Conservation (phyloP, 2,329 filamentous ascomycete genomes). For the Colletotrichum orbiculare region DNA sequence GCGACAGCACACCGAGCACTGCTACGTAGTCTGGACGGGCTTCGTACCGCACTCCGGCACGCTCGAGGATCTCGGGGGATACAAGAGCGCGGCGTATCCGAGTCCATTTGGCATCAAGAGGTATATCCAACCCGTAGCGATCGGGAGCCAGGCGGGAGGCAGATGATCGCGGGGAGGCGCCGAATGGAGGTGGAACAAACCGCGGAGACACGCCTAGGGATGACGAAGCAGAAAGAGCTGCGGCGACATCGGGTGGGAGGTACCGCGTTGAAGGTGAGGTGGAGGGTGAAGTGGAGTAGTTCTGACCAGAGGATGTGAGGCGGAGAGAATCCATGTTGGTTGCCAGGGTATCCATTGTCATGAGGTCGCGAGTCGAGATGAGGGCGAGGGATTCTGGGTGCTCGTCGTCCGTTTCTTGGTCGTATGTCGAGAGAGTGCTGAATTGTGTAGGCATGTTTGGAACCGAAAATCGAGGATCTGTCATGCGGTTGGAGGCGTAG, state of each 20-base stretch:
- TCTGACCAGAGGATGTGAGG: conserved; percentile 47
- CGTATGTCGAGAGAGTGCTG: conserved; percentile 45
- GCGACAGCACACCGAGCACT: conserved; percentile 65
- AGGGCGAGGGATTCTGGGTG: conserved; percentile 55
- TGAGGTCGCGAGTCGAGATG: conserved; percentile 66
- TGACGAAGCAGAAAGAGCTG: conserved; percentile 42
- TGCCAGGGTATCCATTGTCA: conserved; percentile 58
- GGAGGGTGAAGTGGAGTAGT: conserved; percentile 52
- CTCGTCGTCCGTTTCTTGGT: conserved; percentile 52
- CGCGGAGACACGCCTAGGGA: conserved; percentile 54
- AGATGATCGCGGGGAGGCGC: conserved; percentile 39
- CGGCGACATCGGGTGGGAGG: conserved; percentile 48
- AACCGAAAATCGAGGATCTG: conserved; percentile 41
- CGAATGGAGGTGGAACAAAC: conserved; percentile 47
- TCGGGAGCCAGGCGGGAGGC: conserved; percentile 63
- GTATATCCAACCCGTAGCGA: conserved; percentile 66
- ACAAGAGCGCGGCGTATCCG: conserved; percentile 65
- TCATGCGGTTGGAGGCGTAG: conserved; percentile 50
- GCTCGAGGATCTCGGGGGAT: conserved; percentile 67
- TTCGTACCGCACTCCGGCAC: conserved; percentile 68
- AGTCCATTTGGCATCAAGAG: conserved; percentile 69
- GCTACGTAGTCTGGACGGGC: conserved; percentile 70
- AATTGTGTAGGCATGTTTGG: conserved; percentile 32
- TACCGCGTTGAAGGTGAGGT: conserved; percentile 45
- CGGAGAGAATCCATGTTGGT: conserved; percentile 55